Evolutionary conservation across 1,284 basidiomycete genomes (phyloP), one percentile per base, ranked within the genome.

Genomic region (Apiotrichum siamense): DNA sequence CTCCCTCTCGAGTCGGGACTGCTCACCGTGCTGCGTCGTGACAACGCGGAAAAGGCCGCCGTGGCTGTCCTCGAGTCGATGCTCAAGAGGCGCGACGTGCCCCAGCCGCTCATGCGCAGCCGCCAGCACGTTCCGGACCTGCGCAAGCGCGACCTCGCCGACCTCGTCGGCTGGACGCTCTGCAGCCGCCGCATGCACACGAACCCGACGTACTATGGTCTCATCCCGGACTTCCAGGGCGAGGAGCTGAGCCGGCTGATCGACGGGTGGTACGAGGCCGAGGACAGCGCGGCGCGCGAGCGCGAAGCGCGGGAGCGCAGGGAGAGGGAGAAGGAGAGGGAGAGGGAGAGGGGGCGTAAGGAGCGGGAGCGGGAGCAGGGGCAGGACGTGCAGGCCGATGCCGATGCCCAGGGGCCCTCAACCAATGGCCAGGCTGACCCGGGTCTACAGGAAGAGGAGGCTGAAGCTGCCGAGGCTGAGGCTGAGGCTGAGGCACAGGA

Each of bases 181-280:
- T 78, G 96, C 27, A 79, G 82, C 7, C 78, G 80, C 44, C 80
- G 93, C 55, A 70, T 90, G 46, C 77, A 76, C 50, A 82, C 77
- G 57, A 98, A 98, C 72, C 92, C 94, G 12, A 81, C 81, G 1
- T 97, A 87, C 75, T 98, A 98, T 68, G 85, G 83, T 52, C 77
- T 81, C 7, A 52, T 67, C 58, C 50, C 72, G 64, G 47, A 70
- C 41, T 36, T 66, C 50, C 52, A 76, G 75, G 79, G 78, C 47
- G 79, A 83, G 52, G 78, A 75, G 38, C 70, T 92, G 26, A 89
- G 86, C 13, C 77, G 83, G 36, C 74, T 89, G 31, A 81, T 84
- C n/a, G 88, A 93, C 49, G 54, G 41, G 33, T 73, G 64, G 61
- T 65, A 69, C 51, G 20, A 31, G 10, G 21, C 18, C 36, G 38